phyloP scores from a whole-genome alignment of 345 rosid species.

The Erysimum cheiranthoides region DNA sequence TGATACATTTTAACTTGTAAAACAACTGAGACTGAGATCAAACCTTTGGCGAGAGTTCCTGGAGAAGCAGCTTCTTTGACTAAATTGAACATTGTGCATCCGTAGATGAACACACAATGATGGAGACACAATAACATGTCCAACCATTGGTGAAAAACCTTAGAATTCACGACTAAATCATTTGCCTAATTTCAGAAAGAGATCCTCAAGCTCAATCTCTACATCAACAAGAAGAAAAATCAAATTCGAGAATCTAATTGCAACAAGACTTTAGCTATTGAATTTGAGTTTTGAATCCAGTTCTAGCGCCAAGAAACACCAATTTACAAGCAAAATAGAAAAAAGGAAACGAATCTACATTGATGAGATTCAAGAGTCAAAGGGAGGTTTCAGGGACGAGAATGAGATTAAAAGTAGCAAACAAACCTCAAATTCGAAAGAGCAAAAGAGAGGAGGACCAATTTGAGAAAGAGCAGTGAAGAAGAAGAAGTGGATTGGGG shows the following conservation, averaged over 20 bases:
- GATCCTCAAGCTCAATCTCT: constrained; percentile 16
- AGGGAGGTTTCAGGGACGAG: constrained; percentile 7
- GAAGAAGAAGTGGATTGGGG: constrained; percentile 44
- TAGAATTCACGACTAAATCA: constrained; percentile 43
- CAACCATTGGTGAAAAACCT: constrained; percentile 55
- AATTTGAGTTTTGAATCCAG: constrained; percentile 6
- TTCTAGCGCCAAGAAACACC: neutral
- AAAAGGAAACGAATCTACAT: neutral
- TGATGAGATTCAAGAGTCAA: constrained; percentile 18
- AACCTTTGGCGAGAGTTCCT: constrained; percentile 49
- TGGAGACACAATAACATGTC: constrained; percentile 48
- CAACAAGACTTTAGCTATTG: constrained; percentile 8
- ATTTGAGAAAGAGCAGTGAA: constrained; percentile 17
- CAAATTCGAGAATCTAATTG: constrained; percentile 17
- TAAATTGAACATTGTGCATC: constrained; percentile 41
- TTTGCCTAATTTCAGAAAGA: constrained; percentile 30
- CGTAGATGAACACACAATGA: constrained; percentile 54
- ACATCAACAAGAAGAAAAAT: neutral
- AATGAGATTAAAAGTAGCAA: neutral
- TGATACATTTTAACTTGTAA: neutral
- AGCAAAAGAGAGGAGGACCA: neutral
- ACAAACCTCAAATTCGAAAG: constrained; percentile 1
- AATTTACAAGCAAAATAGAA: too few relatives aligned
- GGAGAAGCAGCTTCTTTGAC: constrained; percentile 32
- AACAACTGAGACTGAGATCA: neutral